Conservation (phyloP, 2,329 filamentous ascomycete species). For the Trichophyton benhamiae region DNA sequence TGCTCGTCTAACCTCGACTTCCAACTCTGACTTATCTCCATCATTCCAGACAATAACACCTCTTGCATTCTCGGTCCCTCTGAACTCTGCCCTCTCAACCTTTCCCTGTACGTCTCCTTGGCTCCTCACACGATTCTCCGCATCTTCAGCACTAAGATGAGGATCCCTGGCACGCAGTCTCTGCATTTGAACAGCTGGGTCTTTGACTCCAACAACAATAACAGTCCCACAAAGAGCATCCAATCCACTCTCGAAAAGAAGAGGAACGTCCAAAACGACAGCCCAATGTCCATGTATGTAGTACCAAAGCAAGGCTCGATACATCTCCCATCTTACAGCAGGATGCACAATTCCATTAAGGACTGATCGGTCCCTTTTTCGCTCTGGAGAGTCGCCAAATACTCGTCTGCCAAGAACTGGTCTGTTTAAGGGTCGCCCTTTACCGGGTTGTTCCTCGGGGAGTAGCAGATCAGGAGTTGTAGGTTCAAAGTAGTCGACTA, state of each 20-base stretch:
- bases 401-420: slow-evolving; percentile 73
- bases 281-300: slow-evolving; percentile 74
- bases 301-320: slow-evolving; percentile 55
- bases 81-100: slow-evolving; percentile 58
- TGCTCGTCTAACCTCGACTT: slow-evolving; percentile 51
- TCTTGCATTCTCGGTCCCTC: slow-evolving; percentile 41
- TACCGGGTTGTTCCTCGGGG: slow-evolving; percentile 33
- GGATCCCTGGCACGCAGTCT: slow-evolving; percentile 62
- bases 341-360: slow-evolving; percentile 90
- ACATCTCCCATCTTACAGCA: slow-evolving; percentile 72
- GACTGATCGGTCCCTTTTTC: slow-evolving; percentile 57
- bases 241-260: slow-evolving; percentile 80
- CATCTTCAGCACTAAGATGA: slow-evolving; percentile 73
- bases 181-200: slow-evolving; percentile 70
- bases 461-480: slow-evolving; percentile 78
- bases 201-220: slow-evolving; percentile 71
- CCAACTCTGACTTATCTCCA: slow-evolving; percentile 56
- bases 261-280: slow-evolving; percentile 79
- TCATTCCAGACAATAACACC: slow-evolving; percentile 92
- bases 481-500: slow-evolving; percentile 67
- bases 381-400: slow-evolving; percentile 66
- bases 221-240: slow-evolving; percentile 77
- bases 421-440: slow-evolving; percentile 59
- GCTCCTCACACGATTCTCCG: slow-evolving; percentile 70
- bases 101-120: slow-evolving; percentile 81